Conservation (phyloP, 2,329 filamentous ascomycete species). For the Clonostachys rosea region DNA sequence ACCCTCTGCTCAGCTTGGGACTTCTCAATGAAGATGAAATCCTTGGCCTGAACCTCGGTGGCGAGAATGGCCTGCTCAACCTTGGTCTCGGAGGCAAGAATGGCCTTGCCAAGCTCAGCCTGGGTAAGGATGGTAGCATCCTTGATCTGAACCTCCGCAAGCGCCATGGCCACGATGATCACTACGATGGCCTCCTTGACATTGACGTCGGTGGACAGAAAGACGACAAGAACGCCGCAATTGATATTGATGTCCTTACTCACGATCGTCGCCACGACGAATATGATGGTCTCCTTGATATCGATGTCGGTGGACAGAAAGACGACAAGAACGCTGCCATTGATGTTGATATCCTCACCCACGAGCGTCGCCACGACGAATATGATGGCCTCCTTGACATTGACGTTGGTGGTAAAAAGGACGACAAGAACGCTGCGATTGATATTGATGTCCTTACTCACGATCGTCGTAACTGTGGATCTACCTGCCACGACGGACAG, state of each 20-base stretch:
- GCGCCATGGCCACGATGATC: background rate
- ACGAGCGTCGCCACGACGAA: background rate
- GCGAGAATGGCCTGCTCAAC: slow-evolving; percentile 5
- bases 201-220: background rate
- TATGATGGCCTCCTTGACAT: slow-evolving; percentile 1
- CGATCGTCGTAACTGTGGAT: background rate
- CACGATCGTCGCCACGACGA: background rate
- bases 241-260: slow-evolving; percentile 7
- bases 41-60: slow-evolving; percentile 5
- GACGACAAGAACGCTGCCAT: slow-evolving; percentile 2
- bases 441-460: slow-evolving; percentile 8
- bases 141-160: background rate
- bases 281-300: slow-evolving; percentile 3
- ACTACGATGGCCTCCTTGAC: background rate
- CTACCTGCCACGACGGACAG: background rate
- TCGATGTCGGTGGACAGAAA: slow-evolving; percentile 8
- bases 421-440: slow-evolving; percentile 5
- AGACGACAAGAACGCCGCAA: background rate
- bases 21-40: background rate
- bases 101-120: slow-evolving; percentile 5
- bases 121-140: slow-evolving; percentile 1
- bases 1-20: background rate
- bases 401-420: slow-evolving; percentile 4
- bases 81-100: slow-evolving; percentile 6
- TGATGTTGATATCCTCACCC: slow-evolving; percentile 3